phyloP scores from a whole-genome alignment of 2,329 filamentous ascomycete species.

The Calonectria hawksworthii region DNA sequence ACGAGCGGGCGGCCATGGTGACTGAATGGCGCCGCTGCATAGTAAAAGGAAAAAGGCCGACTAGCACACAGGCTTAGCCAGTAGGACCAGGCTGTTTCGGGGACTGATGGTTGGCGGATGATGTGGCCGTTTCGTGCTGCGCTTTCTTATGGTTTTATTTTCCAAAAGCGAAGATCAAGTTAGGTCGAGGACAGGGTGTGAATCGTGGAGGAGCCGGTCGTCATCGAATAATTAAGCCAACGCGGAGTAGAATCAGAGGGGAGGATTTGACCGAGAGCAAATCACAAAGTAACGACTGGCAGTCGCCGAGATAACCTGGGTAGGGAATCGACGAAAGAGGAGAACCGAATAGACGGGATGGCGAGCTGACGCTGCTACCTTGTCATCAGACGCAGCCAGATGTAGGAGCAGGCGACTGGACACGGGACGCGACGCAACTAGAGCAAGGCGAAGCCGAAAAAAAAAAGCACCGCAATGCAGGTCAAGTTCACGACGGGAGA shows the following conservation, averaged over 20 bases:
- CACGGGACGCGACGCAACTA: constrained; percentile 37
- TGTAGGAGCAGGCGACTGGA: constrained; percentile 28
- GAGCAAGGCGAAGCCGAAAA: constrained; percentile 36
- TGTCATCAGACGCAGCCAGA: constrained; percentile 42
- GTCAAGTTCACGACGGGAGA: constrained; percentile 38
- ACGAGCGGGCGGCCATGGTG: constrained; percentile 52
- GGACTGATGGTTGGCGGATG: constrained; percentile 22
- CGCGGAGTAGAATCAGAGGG: constrained; percentile 31
- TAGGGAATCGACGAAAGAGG: constrained; percentile 46
- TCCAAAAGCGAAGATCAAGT: constrained; percentile 32
- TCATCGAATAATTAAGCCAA: constrained; percentile 44
- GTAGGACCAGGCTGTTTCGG: constrained; percentile 22
- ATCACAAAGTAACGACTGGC: constrained; percentile 47
- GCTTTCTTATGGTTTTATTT: constrained; percentile 10
- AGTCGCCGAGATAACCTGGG: constrained; percentile 45
- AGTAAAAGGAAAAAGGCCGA: constrained; percentile 40
- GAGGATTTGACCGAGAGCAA: constrained; percentile 37
- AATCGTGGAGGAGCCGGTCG: constrained; percentile 45
- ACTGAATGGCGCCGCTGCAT: constrained; percentile 50
- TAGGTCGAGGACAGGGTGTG: constrained; percentile 38
- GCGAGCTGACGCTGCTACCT: constrained; percentile 37
- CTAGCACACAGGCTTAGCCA: constrained; percentile 35
- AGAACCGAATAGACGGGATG: constrained; percentile 37
- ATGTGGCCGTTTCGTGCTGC: constrained; percentile 27
- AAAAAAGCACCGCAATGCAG: constrained; percentile 39